Evolutionary conservation across 2,329 filamentous ascomycete species (phyloP), one percentile per base, ranked within the genome.

Genomic region (Hortaea werneckii): DNA sequence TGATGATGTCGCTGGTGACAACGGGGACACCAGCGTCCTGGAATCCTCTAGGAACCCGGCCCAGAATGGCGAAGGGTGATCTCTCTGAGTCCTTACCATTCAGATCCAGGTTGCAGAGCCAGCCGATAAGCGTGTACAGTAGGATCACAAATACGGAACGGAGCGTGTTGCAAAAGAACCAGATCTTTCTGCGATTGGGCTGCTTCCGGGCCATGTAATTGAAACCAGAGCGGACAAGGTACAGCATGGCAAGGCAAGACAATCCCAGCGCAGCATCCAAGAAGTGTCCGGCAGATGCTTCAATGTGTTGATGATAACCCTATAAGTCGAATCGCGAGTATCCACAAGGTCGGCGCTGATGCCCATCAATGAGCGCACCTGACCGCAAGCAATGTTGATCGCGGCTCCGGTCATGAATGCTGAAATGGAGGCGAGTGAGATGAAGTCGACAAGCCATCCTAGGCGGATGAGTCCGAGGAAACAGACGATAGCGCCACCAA

Each of bases 341-440:
- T 49, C 47, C 8, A 35, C 32, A 20, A 20, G 20, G 44, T 55
- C 53, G 12, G 47, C 50, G 1, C 73, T 74, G 59, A 95, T 82
- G 5, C 92, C 92, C 69, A 98, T 77, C 64, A 96, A 69, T 2
- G 77, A 76, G 1, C 86, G 83, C 5, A 95, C 74, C 65, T 98
- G 92, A 30, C 92, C 89, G 26, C 80, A 77, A 11, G 79, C 81
- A 60, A 98, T 96, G 58, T 79, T 94, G 65, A 98, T 77, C 44
- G 90, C 88, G 5, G 90, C 95, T 2, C 90, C 90, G 0, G 92
- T 96, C 85, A 96, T 95, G 71, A 95, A 96, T 2, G 92, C 88
- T 0, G 86, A 89, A 44, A 96, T 86, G 0, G 89, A 86, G 1
- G 87, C 82, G 46, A 95, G 78, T 1, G 92, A 86, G 57, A 96